A percentile compares a stretch with the other conserved stretches of the same genome.
phyloP scores from a whole-genome alignment of 768 basidiomycete genomes.

The Pilatotrama ljubarskyi region DNA sequence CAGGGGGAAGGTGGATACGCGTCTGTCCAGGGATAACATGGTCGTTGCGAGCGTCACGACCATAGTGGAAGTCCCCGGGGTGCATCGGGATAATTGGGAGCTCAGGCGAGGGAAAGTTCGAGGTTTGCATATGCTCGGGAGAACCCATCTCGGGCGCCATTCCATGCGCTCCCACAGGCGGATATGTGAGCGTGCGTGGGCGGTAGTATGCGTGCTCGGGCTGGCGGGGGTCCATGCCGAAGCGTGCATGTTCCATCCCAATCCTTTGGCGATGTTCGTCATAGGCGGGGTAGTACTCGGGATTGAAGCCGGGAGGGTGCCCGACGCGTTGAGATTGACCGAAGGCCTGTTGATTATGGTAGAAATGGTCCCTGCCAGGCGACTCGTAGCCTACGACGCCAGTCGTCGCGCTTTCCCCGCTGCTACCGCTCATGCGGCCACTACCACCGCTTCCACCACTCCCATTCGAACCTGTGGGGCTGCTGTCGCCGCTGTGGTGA shows the following conservation, averaged over 20 bases:
- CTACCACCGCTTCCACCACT: constrained; percentile 18
- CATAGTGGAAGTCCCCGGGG: constrained; percentile 5
- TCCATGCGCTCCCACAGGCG: constrained; percentile 6
- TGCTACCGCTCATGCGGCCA: constrained; percentile 8
- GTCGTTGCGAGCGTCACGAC: neutral
- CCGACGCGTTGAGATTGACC: constrained; percentile 12
- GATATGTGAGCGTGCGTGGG: constrained; percentile 21
- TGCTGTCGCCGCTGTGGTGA: constrained; percentile 17
- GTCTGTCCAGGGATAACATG: constrained; percentile 2
- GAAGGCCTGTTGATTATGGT: constrained; percentile 5
- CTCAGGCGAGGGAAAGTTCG: constrained; percentile 7
- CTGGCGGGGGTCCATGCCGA: constrained; percentile 17
- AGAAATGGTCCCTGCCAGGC: neutral
- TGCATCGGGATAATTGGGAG: constrained; percentile 4
- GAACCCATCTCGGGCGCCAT: constrained; percentile 9
- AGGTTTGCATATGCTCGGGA: constrained; percentile 1
- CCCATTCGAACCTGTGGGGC: constrained; percentile 14
- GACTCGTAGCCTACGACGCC: constrained; percentile 10
- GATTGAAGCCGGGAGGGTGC: constrained; percentile 14
- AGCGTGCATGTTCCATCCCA: constrained; percentile 21
- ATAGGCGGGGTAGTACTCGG: constrained; percentile 22
- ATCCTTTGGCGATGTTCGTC: constrained; percentile 19
- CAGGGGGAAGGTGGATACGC: neutral
- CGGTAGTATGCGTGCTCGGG: constrained; percentile 17
- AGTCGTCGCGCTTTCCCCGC: constrained; percentile 19